phyloP scores from a whole-genome alignment of 148 eudicot species.

The Rhododendron ovatum region DNA sequence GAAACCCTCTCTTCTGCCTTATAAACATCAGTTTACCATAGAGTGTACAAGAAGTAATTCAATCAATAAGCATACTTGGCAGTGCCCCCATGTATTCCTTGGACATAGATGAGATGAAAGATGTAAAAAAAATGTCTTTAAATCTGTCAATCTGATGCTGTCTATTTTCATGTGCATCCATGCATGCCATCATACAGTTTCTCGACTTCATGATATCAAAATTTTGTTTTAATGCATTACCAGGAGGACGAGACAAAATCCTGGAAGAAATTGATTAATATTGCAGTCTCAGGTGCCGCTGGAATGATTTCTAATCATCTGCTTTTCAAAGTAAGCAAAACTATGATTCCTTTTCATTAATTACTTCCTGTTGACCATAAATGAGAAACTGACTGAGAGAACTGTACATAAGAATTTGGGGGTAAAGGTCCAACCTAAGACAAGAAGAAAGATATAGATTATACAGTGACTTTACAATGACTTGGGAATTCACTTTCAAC shows the following conservation, averaged over 20 bases:
- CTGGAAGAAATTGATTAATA: conserved; percentile 79
- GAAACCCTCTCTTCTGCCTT: not conserved
- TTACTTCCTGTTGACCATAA: not conserved
- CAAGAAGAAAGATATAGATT: not conserved
- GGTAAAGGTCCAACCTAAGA: not conserved
- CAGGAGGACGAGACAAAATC: conserved; percentile 84
- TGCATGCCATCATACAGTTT: not conserved
- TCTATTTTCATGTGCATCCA: not conserved
- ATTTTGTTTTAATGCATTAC: conserved; percentile 1
- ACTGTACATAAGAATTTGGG: not conserved
- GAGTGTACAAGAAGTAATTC: not conserved
- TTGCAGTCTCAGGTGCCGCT: conserved; percentile 97
- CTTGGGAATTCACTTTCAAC: not conserved
- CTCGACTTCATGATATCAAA: not conserved
- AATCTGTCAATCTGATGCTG: conserved; percentile 1
- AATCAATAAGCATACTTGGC: not conserved
- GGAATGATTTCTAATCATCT: conserved; percentile 96
- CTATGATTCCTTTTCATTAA: not conserved
- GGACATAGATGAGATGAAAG: not conserved
- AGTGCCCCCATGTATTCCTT: not conserved
- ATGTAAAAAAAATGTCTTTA: not conserved
- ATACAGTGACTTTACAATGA: not conserved
- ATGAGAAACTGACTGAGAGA: not conserved
- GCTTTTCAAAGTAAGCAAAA: conserved; percentile 68
- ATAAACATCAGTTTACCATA: not conserved